Conservation (phyloP, 306 rosid genomes). For the Canavalia gladiata region DNA sequence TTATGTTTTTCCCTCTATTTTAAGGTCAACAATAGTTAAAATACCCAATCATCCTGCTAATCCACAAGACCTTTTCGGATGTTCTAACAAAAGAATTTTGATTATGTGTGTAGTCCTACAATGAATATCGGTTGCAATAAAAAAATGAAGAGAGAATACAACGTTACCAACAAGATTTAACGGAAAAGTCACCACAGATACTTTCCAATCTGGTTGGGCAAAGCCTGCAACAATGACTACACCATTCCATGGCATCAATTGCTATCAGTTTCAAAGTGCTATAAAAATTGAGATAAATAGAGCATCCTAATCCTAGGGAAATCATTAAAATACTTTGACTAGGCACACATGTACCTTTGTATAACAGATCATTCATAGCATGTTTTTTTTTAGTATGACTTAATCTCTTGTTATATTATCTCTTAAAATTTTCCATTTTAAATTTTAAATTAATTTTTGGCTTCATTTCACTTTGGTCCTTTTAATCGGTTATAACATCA, state of each 20-base stretch:
- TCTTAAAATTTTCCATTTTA: too few relatives aligned
- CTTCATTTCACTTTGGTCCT: too few relatives aligned
- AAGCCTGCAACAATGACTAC: slow-evolving; percentile 26
- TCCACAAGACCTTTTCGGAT: not conserved
- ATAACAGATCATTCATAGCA: not conserved
- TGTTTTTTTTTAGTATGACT: not conserved
- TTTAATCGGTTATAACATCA: too few relatives aligned
- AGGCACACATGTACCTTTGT: not conserved
- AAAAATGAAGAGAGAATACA: not conserved
- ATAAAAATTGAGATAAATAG: not conserved
- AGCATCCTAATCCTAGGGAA: not conserved
- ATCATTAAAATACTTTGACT: not conserved
- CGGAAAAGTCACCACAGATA: slow-evolving; percentile 1
- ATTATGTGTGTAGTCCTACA: not conserved
- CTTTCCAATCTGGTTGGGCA: slow-evolving; percentile 23
- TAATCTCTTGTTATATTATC: too few relatives aligned
- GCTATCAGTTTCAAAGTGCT: not conserved
- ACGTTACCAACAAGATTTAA: not conserved
- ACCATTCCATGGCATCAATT: slow-evolving; percentile 18
- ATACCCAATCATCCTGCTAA: too few relatives aligned
- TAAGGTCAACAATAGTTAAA: too few relatives aligned
- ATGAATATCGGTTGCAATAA: not conserved
- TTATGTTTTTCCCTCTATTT: not conserved
- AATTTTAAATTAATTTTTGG: too few relatives aligned
- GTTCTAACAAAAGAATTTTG: not conserved